Percentiles rank a stretch among this genome's conserved stretches.
These are phyloP conservation scores for Phytophthora vignae DNA, from an alignment of 352 stramenopile genomes.

Conservation along the genomic window DNA sequence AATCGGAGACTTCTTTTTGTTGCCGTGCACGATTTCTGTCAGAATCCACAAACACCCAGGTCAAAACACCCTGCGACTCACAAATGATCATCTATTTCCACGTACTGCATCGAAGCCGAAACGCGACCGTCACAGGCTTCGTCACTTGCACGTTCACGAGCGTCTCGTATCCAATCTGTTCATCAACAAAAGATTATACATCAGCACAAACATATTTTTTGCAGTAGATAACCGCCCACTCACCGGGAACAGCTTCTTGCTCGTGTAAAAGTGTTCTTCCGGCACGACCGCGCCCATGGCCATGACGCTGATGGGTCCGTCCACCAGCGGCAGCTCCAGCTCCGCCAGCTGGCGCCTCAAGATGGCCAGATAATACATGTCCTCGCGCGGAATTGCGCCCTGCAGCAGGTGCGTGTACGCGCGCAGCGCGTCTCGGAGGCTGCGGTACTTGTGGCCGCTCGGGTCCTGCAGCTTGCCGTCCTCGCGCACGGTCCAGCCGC, in stretches of 20 bases:
- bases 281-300: conserved; percentile 59
- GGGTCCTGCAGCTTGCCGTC: conserved; percentile 47
- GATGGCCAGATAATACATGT: conserved; percentile 81
- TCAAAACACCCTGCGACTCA: not conserved
- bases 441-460: conserved; percentile 52
- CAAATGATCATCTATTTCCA: conserved; percentile 15
- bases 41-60: not conserved
- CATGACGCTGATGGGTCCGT: conserved; percentile 73
- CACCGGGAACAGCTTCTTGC: conserved; percentile 80
- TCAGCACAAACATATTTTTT: not conserved
- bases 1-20: conserved; percentile 82
- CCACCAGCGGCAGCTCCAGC: conserved; percentile 58
- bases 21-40: conserved; percentile 76
- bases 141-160: conserved; percentile 60
- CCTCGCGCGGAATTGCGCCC: conserved; percentile 60
- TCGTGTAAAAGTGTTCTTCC: conserved; percentile 75
- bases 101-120: conserved; percentile 66
- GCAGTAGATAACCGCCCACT: not conserved
- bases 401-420: conserved; percentile 40
- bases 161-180: conserved; percentile 70
- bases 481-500: not conserved
- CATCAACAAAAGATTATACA: not conserved
- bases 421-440: conserved; percentile 60
- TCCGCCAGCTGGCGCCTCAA: conserved; percentile 66
- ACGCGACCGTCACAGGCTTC: conserved; percentile 38